phyloP scores from a whole-genome alignment of 129 eudicot genomes.

The Pittosporum tobira region DNA sequence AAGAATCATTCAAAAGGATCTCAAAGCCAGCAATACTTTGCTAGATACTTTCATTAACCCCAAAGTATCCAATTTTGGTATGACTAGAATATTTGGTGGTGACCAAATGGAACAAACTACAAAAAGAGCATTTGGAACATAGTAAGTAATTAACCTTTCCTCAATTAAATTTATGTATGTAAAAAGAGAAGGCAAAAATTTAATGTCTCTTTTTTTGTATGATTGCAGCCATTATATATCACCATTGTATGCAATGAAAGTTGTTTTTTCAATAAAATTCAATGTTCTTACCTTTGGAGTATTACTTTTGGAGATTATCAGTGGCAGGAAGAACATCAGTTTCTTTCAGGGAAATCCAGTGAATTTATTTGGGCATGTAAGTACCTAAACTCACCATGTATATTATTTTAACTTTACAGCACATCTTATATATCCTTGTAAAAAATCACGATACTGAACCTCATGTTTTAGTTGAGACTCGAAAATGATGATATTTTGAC shows the following conservation, averaged over 20 bases:
- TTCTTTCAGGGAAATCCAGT: no score
- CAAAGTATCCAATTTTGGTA: slow-evolving; percentile 68
- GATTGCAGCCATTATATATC: slow-evolving; percentile 63
- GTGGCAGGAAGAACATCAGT: no score
- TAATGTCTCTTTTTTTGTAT: neutral
- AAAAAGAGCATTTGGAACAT: slow-evolving; percentile 59
- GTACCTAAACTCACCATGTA: no score
- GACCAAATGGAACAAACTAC: slow-evolving; percentile 44
- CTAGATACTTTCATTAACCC: slow-evolving; percentile 49
- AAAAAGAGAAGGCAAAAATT: neutral
- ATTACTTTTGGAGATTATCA: no score
- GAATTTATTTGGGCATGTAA: no score
- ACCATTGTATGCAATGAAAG: slow-evolving; percentile 69
- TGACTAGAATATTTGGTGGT: slow-evolving; percentile 50
- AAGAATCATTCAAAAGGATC: slow-evolving; percentile 61
- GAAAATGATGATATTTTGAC: no score
- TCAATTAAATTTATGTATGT: neutral
- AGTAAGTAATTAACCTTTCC: slow-evolving; percentile 34
- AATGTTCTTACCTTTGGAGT: slow-evolving; percentile 58
- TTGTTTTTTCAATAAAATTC: slow-evolving; percentile 41
- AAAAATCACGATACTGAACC: no score
- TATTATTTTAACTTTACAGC: no score
- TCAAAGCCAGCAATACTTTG: slow-evolving; percentile 60
- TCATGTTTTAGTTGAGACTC: no score
- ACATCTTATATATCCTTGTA: no score